phyloP scores from a whole-genome alignment of 176 grass and related monocot genomes.

The Hordeum marinum region DNA sequence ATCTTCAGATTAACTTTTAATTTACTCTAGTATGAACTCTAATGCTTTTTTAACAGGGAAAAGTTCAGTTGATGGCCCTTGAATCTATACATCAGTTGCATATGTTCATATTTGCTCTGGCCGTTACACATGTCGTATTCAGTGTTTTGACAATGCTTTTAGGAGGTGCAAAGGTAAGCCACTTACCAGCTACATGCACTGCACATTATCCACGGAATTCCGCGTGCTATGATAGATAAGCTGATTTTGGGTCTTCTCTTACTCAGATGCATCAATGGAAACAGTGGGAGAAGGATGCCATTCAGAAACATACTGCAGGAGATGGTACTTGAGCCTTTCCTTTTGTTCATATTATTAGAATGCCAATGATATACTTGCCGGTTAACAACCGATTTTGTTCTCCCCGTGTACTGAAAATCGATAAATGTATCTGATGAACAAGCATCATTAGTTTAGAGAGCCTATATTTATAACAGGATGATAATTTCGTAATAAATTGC shows the following conservation, averaged over 20 bases:
- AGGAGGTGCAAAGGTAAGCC: neutral
- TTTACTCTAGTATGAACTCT: neutral
- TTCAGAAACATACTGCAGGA: slow-evolving; percentile 49
- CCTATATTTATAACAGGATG: neutral
- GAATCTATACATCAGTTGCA: neutral
- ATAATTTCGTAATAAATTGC: neutral
- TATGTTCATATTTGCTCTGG: neutral
- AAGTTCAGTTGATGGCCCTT: neutral
- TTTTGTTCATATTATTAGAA: slow-evolving; percentile 12
- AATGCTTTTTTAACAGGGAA: neutral
- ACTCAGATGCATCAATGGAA: slow-evolving; percentile 82
- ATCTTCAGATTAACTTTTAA: neutral
- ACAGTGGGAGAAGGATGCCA: slow-evolving; percentile 55
- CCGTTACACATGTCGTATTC: neutral
- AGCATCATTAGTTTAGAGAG: neutral
- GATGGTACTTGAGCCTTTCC: slow-evolving; percentile 39
- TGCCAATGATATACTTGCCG: neutral
- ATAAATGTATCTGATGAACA: neutral
- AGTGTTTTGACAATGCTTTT: neutral
- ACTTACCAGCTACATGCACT: neutral
- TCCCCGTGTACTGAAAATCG: neutral
- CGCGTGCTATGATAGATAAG: neutral
- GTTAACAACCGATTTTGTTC: neutral
- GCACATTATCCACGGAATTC: neutral
- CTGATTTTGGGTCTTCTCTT: slow-evolving; percentile 2